Evolutionary conservation across 176 grass and related monocot species (phyloP), one percentile per base, ranked within the genome.

Genomic region (Bolboschoenus planiculmis): DNA sequence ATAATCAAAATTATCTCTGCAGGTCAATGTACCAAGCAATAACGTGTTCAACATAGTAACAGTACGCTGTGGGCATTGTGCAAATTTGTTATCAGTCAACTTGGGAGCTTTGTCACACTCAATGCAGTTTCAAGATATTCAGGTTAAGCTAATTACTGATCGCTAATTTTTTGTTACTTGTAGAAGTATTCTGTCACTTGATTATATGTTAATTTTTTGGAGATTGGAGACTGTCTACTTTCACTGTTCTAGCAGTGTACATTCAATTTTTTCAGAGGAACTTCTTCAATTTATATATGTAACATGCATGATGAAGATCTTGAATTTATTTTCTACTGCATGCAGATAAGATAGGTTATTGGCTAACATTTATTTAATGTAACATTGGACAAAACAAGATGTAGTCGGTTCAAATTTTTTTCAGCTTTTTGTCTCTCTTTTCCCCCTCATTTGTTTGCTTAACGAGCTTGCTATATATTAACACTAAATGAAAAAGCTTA

Each of bases 51-150:
- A 71, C 79, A 86, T 89, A 23, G 84, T 89, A 46, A 85, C 87
- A n/a, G 87, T 89, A 43, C 65, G 84, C 40, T 89, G 87, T 20
- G 87, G 87, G 29, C 87, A 89, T 70, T 89, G 87, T 39, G 79
- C 84, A 34, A 89, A 89, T 86, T 20, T 89, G 21, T 74, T 89
- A 76, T 72, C 87, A 58, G 87, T 89, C 18, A 85, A 86, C 60
- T 78, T 89, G 79, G 87, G 79, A 79, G 71, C 84, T 16, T 71
- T 83, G 44, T 26, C 85, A 29, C 87, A 86, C 29, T 27, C 78
- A 34, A 71, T 71, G 35, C 84, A 83, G 21, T 39, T 76, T 68
- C 87, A 86, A 26, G 87, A 86, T 53, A 39, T 29, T 37, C 87
- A 89, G 87, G 87, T 89, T 26, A 65, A 66, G 10, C 1, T 24